A percentile compares a stretch with the other conserved stretches of the same genome.
Conservation (phyloP, 139 green algal species). For the Haematococcus lacustris region DNA sequence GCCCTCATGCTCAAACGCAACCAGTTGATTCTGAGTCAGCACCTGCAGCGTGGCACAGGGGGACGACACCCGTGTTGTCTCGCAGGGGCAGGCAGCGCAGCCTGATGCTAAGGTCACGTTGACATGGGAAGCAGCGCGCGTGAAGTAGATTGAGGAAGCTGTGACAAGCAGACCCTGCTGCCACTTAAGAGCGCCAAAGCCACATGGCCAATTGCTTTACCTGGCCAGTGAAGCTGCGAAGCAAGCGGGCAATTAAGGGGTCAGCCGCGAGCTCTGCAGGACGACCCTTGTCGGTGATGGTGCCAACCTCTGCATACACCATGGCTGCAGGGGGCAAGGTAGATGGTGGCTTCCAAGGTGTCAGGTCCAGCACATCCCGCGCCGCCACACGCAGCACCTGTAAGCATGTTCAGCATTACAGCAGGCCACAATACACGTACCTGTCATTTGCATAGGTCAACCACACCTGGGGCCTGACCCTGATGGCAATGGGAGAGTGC, state of each 20-base stretch:
- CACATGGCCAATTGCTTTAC: too few species aligned
- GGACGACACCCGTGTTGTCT: too few species aligned
- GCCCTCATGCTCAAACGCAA: constrained; percentile 83
- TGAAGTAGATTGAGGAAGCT: too few species aligned
- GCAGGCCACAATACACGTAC: neutral
- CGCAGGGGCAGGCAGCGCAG: too few species aligned
- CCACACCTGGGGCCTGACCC: neutral
- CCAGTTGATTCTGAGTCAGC: constrained; percentile 65
- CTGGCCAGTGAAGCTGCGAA: constrained; percentile 52
- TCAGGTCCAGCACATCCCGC: constrained; percentile 43
- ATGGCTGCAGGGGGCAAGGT: constrained; percentile 46
- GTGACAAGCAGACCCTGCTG: too few species aligned
- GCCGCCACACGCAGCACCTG: constrained; percentile 58
- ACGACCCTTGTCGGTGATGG: constrained; percentile 46
- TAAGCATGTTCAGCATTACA: neutral
- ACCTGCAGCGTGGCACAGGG: constrained; percentile 46
- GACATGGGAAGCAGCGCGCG: too few species aligned
- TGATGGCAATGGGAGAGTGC: neutral
- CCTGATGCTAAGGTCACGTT: neutral
- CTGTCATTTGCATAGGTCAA: neutral
- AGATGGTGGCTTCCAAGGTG: constrained; percentile 29
- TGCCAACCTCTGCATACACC: constrained; percentile 63
- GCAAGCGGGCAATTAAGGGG: constrained; percentile 53
- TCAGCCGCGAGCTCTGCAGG: constrained; percentile 55
- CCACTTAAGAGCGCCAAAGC: too few species aligned